A percentile compares a stretch with the other conserved stretches of the same genome.
phyloP scores from a whole-genome alignment of 306 rosid genomes.

The Cicer chorassanicum region DNA sequence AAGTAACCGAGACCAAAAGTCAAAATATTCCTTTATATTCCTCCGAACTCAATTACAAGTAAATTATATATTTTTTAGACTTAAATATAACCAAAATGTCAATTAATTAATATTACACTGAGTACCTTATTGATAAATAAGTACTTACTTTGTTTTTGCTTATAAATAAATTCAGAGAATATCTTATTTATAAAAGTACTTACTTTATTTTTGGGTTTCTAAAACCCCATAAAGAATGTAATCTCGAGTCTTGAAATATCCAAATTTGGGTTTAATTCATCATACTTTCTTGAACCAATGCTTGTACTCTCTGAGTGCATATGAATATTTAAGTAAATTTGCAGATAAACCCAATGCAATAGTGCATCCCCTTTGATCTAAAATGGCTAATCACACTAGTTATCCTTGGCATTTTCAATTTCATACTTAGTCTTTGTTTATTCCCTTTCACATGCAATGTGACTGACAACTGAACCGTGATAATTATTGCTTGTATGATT shows the following conservation, averaged over 20 bases:
- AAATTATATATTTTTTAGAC: no score
- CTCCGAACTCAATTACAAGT: no score
- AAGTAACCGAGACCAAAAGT: slow-evolving; percentile 42
- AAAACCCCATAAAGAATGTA: slow-evolving; percentile 38
- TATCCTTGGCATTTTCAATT: slow-evolving; percentile 37
- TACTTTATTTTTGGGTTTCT: slow-evolving; percentile 40
- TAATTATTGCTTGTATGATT: slow-evolving; percentile 50
- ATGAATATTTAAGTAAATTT: slow-evolving; percentile 15
- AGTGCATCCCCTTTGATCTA: slow-evolving; percentile 66
- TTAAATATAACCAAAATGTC: no score
- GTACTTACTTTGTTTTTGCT: no score
- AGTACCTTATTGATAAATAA: no score
- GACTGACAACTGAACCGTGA: slow-evolving; percentile 47
- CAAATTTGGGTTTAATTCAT: slow-evolving; percentile 6
- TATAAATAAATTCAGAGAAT: no score
- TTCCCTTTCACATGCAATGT: slow-evolving; percentile 64
- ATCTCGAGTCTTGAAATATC: slow-evolving; percentile 43
- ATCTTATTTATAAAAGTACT: background rate
- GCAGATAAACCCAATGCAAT: slow-evolving; percentile 51
- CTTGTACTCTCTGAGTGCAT: slow-evolving; percentile 19
- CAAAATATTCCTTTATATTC: background rate
- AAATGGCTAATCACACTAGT: slow-evolving; percentile 6
- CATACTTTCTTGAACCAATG: slow-evolving; percentile 33
- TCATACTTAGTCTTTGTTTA: slow-evolving; percentile 35
- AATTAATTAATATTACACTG: no score